Evolutionary conservation across 1,284 basidiomycete genomes (phyloP).

Genomic region (Vanrija humicola): DNA sequence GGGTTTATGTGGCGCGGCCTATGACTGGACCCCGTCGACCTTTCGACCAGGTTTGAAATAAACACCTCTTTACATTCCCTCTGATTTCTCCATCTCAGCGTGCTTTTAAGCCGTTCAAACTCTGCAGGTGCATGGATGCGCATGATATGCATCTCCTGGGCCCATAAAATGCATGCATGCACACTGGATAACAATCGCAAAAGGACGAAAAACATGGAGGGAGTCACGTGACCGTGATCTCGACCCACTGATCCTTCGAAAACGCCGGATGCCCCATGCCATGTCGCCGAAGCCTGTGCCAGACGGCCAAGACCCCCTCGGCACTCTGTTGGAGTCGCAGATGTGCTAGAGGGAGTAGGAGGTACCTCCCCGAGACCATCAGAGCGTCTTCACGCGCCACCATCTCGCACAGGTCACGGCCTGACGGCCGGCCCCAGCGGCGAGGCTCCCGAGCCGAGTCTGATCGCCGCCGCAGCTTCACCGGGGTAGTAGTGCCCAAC

Average conservation of each 20-base stretch:
- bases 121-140: background rate
- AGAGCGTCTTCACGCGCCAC: no score
- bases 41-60: background rate
- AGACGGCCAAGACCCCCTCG: no score
- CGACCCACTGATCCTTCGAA: background rate
- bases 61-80: background rate
- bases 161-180: conserved; percentile 7
- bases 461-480: no score
- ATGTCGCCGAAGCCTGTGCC: no score
- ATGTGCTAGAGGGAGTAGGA: no score
- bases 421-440: no score
- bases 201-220: background rate
- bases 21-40: background rate
- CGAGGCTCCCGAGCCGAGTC: no score
- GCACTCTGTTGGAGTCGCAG: no score
- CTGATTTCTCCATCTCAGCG: background rate
- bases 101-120: background rate
- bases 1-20: background rate
- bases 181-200: background rate
- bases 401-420: no score
- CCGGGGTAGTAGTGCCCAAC: no score
- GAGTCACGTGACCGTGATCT: conserved; percentile 1
- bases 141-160: background rate
- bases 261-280: no score
- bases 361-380: no score